Base-by-base conservation (phyloP, 257 asterid species). In the Solanum virginianum region DNA sequence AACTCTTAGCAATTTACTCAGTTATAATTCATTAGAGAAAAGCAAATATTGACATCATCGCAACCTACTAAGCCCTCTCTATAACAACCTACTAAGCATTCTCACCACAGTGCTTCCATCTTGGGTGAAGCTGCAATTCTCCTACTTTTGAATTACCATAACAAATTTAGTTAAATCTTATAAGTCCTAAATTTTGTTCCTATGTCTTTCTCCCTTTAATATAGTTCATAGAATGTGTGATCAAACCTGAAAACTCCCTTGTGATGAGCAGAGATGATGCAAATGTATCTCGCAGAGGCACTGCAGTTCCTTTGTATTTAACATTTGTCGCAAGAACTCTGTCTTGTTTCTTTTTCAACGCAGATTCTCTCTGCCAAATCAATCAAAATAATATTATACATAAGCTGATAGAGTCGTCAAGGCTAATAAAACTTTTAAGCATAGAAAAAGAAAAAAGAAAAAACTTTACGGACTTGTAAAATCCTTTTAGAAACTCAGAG, bases 311-410 rank as follows among this genome's bases (percentile, higher is more conserved):
- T 57, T 84, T 26, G 62, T 86, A 86, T 75, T 83, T 74, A 55
- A 81, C 88, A 53, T 86, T 88, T n/a, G 86, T 82, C 82, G 54
- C 83, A 32, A 88, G 90, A 85, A 83, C 77, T 2, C 60, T 85
- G 82, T 84, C 94, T 32, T 88, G 92, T 89, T 96, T 94, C 92
- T 92, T 94, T 88, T 87, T 95, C 90, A 95, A 12, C 22, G 93
- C 98, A 79, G 94, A 90, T 90, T 96, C 98, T 88, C 99, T 93
- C 99, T 96, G 87, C 84, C 80, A 29, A 88, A 51, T 57, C 63
- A 62, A 75, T 47, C 12, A 29, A 80, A 47, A 49, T 60, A 16
- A 4, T 55, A 51, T 75, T 74, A 24, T 32, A 29, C 39, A 59
- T 85, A 77, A 6, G 84, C 43, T 29, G 8, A 79, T 18, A 45